A percentile compares a stretch with the other conserved stretches of the same genome.
These are phyloP conservation scores for Pseudogymnoascus sp. DNA, from an alignment of 2,329 filamentous ascomycete genomes.

Conservation along the genomic window DNA sequence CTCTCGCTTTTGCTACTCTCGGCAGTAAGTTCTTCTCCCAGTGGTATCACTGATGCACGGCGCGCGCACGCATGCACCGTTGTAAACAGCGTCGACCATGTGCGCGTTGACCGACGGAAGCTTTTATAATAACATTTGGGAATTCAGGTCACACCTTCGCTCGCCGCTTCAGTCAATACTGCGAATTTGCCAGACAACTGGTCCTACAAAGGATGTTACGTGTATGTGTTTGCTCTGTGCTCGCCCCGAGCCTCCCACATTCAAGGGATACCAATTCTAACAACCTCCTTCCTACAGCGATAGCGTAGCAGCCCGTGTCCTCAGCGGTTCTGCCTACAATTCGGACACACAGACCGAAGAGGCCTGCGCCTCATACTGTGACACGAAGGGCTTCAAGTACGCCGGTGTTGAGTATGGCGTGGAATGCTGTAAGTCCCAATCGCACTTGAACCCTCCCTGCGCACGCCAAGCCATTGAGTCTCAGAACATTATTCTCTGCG, in stretches of 20 bases:
- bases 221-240: not conserved
- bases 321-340: conserved; percentile 17
- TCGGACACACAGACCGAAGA: conserved; percentile 23
- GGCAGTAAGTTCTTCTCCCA: not conserved
- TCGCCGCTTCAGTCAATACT: not conserved
- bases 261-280: not conserved
- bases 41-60: not conserved
- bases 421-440: conserved; percentile 24
- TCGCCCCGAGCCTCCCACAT: not conserved
- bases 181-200: not conserved
- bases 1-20: not conserved
- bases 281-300: conserved; percentile 7
- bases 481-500: not conserved
- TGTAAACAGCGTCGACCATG: not conserved
- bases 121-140: not conserved
- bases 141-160: not conserved
- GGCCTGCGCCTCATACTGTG: conserved; percentile 22
- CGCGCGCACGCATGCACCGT: not conserved
- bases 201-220: conserved; percentile 4
- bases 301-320: conserved; percentile 13
- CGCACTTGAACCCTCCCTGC: not conserved
- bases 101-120: not conserved
- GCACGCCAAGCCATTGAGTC: not conserved
- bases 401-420: conserved; percentile 25
- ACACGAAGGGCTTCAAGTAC: conserved; percentile 18